Evolutionary conservation across 495 filamentous ascomycete species (phyloP).

Genomic region (Penicillium mononematosum): DNA sequence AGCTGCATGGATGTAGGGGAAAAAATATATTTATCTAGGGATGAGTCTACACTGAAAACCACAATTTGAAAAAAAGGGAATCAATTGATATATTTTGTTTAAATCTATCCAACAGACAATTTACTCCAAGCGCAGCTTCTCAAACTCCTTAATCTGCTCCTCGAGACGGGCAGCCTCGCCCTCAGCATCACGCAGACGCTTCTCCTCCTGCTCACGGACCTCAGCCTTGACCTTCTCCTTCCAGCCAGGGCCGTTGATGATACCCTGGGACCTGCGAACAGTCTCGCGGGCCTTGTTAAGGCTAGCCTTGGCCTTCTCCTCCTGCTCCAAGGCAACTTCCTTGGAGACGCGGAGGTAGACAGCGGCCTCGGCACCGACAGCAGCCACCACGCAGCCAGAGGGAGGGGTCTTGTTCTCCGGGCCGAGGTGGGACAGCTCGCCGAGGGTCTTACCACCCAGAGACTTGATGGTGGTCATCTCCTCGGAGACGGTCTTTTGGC

Average conservation of each 20-base stretch:
- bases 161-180: slow-evolving; percentile 54
- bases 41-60: background rate
- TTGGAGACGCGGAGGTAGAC: slow-evolving; percentile 70
- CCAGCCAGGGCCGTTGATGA: slow-evolving; percentile 39
- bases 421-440: slow-evolving; percentile 47
- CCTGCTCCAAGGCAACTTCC: slow-evolving; percentile 64
- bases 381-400: slow-evolving; percentile 67
- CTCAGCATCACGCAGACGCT: slow-evolving; percentile 58
- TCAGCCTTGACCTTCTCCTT: slow-evolving; percentile 50
- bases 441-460: slow-evolving; percentile 60
- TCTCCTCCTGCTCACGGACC: slow-evolving; percentile 59
- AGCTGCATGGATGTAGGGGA: too few relatives aligned
- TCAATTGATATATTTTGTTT: slow-evolving; percentile 19
- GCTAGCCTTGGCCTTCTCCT: slow-evolving; percentile 61
- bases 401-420: slow-evolving; percentile 56
- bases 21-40: background rate
- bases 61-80: slow-evolving; percentile 10
- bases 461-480: slow-evolving; percentile 62
- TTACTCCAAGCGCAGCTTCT: slow-evolving; percentile 49
- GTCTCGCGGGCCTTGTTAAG: slow-evolving; percentile 38
- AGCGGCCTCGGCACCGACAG: slow-evolving; percentile 61
- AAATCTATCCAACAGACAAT: slow-evolving; percentile 11
- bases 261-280: slow-evolving; percentile 35
- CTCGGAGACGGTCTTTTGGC: slow-evolving; percentile 55
- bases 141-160: slow-evolving; percentile 51